Evolutionary conservation across 805 yeast genomes (phyloP).

Genomic region (Spathaspora passalidarum): DNA sequence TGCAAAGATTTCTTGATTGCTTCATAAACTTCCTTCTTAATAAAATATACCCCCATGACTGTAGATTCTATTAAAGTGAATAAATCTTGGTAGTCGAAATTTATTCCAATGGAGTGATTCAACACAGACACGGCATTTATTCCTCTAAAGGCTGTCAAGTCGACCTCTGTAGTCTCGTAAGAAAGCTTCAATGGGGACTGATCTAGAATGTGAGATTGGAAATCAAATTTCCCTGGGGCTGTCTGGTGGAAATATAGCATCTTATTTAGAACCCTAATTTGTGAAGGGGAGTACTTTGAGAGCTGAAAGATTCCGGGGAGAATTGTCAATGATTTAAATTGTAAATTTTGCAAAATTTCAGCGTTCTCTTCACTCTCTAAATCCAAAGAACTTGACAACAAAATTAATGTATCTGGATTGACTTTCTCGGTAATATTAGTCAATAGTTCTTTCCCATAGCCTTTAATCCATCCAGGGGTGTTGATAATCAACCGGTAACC

Average conservation of each 20-base stretch:
- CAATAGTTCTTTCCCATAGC: slow-evolving; percentile 73
- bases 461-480: slow-evolving; percentile 91
- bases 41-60: slow-evolving; percentile 36
- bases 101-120: slow-evolving; percentile 15
- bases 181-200: slow-evolving; percentile 26
- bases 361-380: slow-evolving; percentile 21
- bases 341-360: slow-evolving; percentile 25
- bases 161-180: slow-evolving; percentile 15
- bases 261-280: slow-evolving; percentile 49
- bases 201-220: slow-evolving; percentile 20
- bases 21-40: slow-evolving; percentile 21
- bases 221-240: slow-evolving; percentile 15
- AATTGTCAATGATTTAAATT: slow-evolving; percentile 21
- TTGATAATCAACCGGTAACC: slow-evolving; percentile 56
- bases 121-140: slow-evolving; percentile 23
- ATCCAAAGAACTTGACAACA: slow-evolving; percentile 35
- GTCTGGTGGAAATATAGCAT: slow-evolving; percentile 53
- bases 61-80: slow-evolving; percentile 38
- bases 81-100: slow-evolving; percentile 23
- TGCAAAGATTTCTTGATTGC: neutral
- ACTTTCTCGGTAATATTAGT: slow-evolving; percentile 40
- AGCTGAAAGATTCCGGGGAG: slow-evolving; percentile 33
- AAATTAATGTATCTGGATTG: slow-evolving; percentile 55
- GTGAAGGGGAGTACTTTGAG: slow-evolving; percentile 46
- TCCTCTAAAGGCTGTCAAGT: slow-evolving; percentile 14